Percentiles rank a stretch among this genome's conserved stretches.
Conservation (phyloP, 257 asterid genomes). For the Knoxia roxburghii region DNA sequence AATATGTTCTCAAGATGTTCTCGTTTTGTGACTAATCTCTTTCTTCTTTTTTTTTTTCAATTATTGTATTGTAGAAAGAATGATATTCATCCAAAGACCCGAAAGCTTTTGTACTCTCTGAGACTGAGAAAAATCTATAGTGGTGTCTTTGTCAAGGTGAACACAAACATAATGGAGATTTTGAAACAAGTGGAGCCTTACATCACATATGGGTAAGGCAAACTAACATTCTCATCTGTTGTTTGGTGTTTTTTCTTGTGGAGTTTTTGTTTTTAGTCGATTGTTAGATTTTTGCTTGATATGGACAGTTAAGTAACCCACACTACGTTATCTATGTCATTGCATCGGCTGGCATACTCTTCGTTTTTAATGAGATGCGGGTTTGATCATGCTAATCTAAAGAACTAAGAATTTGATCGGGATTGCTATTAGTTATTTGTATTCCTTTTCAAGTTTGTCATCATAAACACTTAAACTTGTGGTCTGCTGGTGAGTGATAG, state of each 20-base stretch:
- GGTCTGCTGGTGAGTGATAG: neutral
- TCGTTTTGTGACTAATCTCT: too few relatives aligned
- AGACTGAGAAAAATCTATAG: slow-evolving; percentile 55
- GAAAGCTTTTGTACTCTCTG: slow-evolving; percentile 64
- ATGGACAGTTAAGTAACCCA: too few relatives aligned
- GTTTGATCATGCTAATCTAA: neutral
- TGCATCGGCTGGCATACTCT: neutral
- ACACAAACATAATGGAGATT: slow-evolving; percentile 45
- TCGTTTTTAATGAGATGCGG: neutral
- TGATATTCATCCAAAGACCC: slow-evolving; percentile 72
- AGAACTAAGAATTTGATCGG: neutral
- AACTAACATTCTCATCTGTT: slow-evolving; percentile 1
- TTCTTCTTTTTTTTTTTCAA: too few relatives aligned
- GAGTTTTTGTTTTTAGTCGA: neutral
- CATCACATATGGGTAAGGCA: slow-evolving; percentile 82
- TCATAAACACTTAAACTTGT: neutral
- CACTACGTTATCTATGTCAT: neutral
- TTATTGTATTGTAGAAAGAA: slow-evolving; percentile 46
- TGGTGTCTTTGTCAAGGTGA: slow-evolving; percentile 81
- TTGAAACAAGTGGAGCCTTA: slow-evolving; percentile 83
- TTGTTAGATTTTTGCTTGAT: neutral
- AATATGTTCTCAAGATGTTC: neutral
- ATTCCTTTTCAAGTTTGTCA: neutral
- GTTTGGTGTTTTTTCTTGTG: neutral
- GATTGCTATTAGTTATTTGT: neutral